These are phyloP conservation scores for Aureobasidium vineae DNA, from an alignment of 2,329 filamentous ascomycete genomes.

Conservation along the genomic window DNA sequence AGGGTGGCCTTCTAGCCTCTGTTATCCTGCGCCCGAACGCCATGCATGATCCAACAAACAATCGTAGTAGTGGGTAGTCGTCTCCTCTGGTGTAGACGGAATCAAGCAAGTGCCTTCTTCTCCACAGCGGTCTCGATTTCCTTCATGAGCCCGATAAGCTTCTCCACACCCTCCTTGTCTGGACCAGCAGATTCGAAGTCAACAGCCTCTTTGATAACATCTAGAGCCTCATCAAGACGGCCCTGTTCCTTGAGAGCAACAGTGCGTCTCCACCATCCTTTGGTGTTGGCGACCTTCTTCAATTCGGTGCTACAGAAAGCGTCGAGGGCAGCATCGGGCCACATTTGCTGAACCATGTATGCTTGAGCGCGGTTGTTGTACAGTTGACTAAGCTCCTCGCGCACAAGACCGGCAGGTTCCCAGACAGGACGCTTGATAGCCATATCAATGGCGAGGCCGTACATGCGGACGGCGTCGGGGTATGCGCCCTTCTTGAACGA, in stretches of 20 bases:
- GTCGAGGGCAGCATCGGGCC: conserved; percentile 84
- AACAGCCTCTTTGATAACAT: conserved; percentile 72
- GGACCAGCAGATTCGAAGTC: conserved; percentile 71
- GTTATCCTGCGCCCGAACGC: conserved; percentile 15
- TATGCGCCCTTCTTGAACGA: conserved; percentile 76
- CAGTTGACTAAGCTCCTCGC: conserved; percentile 78
- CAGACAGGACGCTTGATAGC: conserved; percentile 75
- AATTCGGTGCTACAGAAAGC: conserved; percentile 86
- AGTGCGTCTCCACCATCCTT: conserved; percentile 90
- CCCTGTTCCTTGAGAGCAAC: conserved; percentile 90
- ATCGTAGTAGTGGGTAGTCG: not conserved
- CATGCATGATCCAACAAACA: conserved; percentile 18
- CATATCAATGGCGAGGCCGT: conserved; percentile 88
- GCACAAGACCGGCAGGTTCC: conserved; percentile 80
- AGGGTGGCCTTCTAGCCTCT: not conserved
- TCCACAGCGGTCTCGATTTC: conserved; percentile 27
- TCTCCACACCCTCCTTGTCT: conserved; percentile 35
- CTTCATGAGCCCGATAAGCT: conserved; percentile 28
- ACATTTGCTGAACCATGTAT: conserved; percentile 75
- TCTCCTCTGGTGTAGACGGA: not conserved
- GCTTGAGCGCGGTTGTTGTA: conserved; percentile 89
- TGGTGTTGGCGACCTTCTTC: conserved; percentile 81
- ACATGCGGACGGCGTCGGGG: conserved; percentile 73
- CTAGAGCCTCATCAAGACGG: conserved; percentile 73
- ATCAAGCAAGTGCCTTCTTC: conserved; percentile 25